phyloP scores from a whole-genome alignment of 2,329 filamentous ascomycete species.

The Magnaporthiopsis incrustans region DNA sequence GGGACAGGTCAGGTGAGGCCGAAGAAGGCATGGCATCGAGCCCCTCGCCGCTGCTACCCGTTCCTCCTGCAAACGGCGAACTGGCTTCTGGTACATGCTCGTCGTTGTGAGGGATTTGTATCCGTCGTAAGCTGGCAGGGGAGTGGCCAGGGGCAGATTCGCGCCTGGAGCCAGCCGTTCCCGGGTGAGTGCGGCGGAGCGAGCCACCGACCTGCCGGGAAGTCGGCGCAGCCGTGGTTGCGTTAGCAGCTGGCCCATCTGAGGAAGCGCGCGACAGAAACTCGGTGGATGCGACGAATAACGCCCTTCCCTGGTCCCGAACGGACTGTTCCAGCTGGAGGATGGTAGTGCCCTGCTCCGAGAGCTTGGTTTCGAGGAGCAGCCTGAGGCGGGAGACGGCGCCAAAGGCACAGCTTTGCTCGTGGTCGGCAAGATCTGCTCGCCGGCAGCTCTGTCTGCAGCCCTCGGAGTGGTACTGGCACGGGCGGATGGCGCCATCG shows the following conservation, averaged over 20 bases:
- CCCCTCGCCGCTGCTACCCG: neutral
- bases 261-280: neutral
- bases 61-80: neutral
- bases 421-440: slow-evolving; percentile 35
- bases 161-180: neutral
- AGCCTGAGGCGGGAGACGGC: slow-evolving; percentile 17
- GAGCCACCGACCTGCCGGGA: too few species aligned
- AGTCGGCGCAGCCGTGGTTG: neutral
- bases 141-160: neutral
- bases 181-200: neutral
- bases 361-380: slow-evolving; percentile 6
- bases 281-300: neutral
- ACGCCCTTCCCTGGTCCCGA: neutral
- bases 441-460: slow-evolving; percentile 35
- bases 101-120: neutral
- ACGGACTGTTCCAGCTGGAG: neutral
- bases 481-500: slow-evolving; percentile 28
- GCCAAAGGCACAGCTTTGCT: slow-evolving; percentile 41
- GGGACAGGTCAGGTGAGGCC: neutral
- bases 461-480: slow-evolving; percentile 41
- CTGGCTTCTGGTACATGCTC: neutral
- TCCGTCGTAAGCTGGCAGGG: neutral
- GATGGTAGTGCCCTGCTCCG: slow-evolving; percentile 12
- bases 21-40: neutral
- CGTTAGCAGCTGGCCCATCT: too few species aligned